Percentiles rank a stretch among this genome's conserved stretches.
These are phyloP conservation scores for Phialophora tarda DNA, from an alignment of 2,329 filamentous ascomycete species.

Conservation along the genomic window DNA sequence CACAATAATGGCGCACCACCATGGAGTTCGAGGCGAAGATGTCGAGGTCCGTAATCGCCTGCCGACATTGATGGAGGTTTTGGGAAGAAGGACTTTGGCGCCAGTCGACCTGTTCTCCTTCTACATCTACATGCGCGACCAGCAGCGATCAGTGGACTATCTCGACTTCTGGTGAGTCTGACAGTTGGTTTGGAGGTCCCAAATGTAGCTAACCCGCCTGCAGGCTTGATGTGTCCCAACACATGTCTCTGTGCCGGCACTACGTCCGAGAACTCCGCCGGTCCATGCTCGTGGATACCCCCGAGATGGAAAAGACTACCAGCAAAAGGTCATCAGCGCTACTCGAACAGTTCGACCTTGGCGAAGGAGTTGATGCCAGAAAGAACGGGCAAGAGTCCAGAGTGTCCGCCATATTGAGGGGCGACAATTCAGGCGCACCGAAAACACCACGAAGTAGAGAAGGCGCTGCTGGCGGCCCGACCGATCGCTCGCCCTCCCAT, in stretches of 20 bases:
- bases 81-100: slow-evolving; percentile 90
- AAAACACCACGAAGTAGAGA: slow-evolving; percentile 46
- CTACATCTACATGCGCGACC: slow-evolving; percentile 99
- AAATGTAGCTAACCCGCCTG: slow-evolving; percentile 5
- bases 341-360: slow-evolving; percentile 71
- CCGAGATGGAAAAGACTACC: slow-evolving; percentile 79
- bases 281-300: slow-evolving; percentile 90
- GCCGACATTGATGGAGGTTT: slow-evolving; percentile 92
- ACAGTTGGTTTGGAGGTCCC: no score
- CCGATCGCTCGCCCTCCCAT: slow-evolving; percentile 37
- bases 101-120: slow-evolving; percentile 98
- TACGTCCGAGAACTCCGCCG: slow-evolving; percentile 94
- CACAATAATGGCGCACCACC: slow-evolving; percentile 31
- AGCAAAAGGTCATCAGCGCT: slow-evolving; percentile 86
- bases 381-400: slow-evolving; percentile 83
- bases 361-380: slow-evolving; percentile 57
- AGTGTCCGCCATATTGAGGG: slow-evolving; percentile 84
- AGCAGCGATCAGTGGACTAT: slow-evolving; percentile 97
- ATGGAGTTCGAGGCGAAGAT: slow-evolving; percentile 40
- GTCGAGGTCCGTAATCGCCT: slow-evolving; percentile 74
- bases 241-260: slow-evolving; percentile 94
- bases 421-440: slow-evolving; percentile 43
- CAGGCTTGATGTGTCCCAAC: slow-evolving; percentile 98
- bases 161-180: slow-evolving; percentile 88
- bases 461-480: slow-evolving; percentile 18